These are phyloP conservation scores for Clitoria ternatea DNA, from an alignment of 306 rosid genomes.

Conservation along the genomic window DNA sequence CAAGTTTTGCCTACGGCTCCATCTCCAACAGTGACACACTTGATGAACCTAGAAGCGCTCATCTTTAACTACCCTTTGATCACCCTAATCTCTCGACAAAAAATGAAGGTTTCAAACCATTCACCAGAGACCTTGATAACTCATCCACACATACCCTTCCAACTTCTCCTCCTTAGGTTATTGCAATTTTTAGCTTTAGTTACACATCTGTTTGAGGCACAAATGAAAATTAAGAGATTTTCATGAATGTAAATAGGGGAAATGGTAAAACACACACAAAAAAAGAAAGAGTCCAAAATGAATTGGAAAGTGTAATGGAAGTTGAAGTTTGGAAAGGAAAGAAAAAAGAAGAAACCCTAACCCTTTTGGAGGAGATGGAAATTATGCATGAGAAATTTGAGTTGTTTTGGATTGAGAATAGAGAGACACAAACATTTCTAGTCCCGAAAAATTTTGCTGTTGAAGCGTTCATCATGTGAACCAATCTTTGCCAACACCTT, in stretches of 20 bases:
- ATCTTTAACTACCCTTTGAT: slow-evolving; percentile 31
- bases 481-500: slow-evolving; percentile 63
- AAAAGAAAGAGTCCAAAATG: neutral
- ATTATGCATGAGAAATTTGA: slow-evolving; percentile 22
- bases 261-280: neutral
- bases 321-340: neutral
- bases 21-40: slow-evolving; percentile 97
- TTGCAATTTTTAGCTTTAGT: slow-evolving; percentile 35
- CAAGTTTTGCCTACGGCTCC: slow-evolving; percentile 99
- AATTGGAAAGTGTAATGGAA: neutral
- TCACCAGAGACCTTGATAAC: slow-evolving; percentile 64
- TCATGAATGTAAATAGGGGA: neutral
- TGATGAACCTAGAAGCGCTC: slow-evolving; percentile 99
- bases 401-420: slow-evolving; percentile 33
- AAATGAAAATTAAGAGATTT: slow-evolving; percentile 14
- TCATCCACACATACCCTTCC: slow-evolving; percentile 23
- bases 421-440: slow-evolving; percentile 23
- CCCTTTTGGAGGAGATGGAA: slow-evolving; percentile 46
- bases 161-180: slow-evolving; percentile 35
- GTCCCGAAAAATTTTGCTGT: slow-evolving; percentile 91
- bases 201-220: slow-evolving; percentile 41
- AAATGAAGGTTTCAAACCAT: slow-evolving; percentile 71
- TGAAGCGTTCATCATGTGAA: slow-evolving; percentile 88
- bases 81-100: slow-evolving; percentile 11
- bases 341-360: slow-evolving; percentile 30